Conservation (phyloP, 352 stramenopile genomes). For the Phytophthora sp. region DNA sequence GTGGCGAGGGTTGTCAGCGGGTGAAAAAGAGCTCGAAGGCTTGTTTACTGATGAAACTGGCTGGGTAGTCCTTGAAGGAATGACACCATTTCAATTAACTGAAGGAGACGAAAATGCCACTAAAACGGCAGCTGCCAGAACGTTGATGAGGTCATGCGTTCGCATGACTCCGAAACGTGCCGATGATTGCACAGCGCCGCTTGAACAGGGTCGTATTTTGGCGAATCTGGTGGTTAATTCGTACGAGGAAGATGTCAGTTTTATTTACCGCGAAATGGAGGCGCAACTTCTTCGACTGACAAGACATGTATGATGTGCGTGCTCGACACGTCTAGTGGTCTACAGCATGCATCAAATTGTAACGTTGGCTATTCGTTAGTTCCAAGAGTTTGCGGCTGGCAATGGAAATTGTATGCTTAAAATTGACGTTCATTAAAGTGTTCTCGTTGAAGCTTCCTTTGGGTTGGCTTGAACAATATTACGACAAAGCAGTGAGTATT, state of each 20-base stretch:
- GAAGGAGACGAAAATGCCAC: not conserved
- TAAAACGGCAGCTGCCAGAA: slow-evolving; percentile 2
- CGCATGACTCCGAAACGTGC: slow-evolving; percentile 25
- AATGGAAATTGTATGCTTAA: too few relatives aligned
- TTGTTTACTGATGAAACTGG: slow-evolving; percentile 38
- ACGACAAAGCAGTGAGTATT: too few relatives aligned
- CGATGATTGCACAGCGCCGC: slow-evolving; percentile 2
- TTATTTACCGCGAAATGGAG: slow-evolving; percentile 48
- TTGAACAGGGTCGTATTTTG: slow-evolving; percentile 11
- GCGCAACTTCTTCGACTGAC: slow-evolving; percentile 32
- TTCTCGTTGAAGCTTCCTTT: too few relatives aligned
- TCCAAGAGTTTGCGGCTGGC: too few relatives aligned
- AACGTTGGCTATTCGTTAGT: too few relatives aligned
- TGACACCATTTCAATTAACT: slow-evolving; percentile 8
- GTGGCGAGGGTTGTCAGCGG: slow-evolving; percentile 37
- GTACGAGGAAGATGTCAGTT: slow-evolving; percentile 43
- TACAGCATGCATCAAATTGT: too few relatives aligned
- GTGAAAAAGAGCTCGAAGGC: slow-evolving; percentile 36
- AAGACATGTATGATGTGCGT: slow-evolving; percentile 7
- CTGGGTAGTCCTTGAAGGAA: slow-evolving; percentile 35
- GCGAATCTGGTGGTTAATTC: slow-evolving; percentile 37
- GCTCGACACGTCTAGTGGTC: not conserved
- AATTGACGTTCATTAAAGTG: too few relatives aligned
- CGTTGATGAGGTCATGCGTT: slow-evolving; percentile 37
- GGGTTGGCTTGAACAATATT: too few relatives aligned